Conservation (phyloP, 2,329 filamentous ascomycete species). For the Fusarium humuli region DNA sequence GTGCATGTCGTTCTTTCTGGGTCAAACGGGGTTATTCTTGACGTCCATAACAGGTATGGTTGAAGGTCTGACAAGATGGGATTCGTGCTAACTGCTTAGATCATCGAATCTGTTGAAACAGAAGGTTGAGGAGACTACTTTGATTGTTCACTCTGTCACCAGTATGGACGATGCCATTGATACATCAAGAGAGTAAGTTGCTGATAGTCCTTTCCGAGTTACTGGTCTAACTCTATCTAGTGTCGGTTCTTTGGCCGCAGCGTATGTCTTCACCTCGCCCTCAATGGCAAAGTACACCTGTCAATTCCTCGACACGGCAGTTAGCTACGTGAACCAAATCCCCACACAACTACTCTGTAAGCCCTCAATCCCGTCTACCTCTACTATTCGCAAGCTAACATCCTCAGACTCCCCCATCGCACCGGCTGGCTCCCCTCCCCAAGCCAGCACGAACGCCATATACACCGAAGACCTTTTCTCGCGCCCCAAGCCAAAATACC, state of each 20-base stretch:
- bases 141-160: conserved; percentile 27
- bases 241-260: conserved; percentile 6
- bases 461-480: conserved; percentile 24
- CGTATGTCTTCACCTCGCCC: conserved; percentile 29
- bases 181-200: conserved; percentile 1
- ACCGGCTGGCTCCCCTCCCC: conserved; percentile 3
- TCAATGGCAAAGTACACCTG: conserved; percentile 28
- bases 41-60: conserved; percentile 19
- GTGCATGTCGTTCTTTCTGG: conserved; percentile 26
- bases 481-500: conserved; percentile 18
- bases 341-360: conserved; percentile 21
- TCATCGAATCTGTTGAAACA: conserved; percentile 6
- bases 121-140: conserved; percentile 20
- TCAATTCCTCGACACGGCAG: conserved; percentile 19
- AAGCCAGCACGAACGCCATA: not conserved
- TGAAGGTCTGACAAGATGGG: rapidly evolving
- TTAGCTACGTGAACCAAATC: conserved; percentile 27
- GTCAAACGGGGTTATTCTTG: conserved; percentile 14
- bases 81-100: not conserved
- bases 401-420: conserved; percentile 14
- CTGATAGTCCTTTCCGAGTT: no score
- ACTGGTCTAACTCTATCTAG: not conserved
- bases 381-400: no score
- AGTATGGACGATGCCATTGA: conserved; percentile 38
- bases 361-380: rapidly evolving